Base-by-base conservation (phyloP, 352 stramenopile genomes). In the Pythium phragmiticola region DNA sequence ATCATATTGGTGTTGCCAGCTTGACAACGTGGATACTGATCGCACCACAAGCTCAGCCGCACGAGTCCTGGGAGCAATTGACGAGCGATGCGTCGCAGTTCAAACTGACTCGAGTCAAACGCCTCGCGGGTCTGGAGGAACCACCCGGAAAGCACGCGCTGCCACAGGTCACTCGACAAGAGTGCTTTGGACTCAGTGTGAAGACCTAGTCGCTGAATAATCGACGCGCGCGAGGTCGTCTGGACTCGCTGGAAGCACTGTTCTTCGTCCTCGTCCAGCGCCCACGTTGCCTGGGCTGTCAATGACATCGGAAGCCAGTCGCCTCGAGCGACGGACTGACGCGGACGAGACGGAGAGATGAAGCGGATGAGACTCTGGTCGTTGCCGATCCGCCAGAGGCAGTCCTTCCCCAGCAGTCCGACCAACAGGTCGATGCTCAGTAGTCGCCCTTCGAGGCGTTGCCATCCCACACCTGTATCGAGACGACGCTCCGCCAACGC, bases 361-460 rank as follows among this genome's bases (percentile, higher is more conserved):
- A 62, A 49, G 17, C 60, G 62, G 1, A 69, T 48, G 9, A 60
- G 16, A n/a, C 14, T 58, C 5, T 48, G 49, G 0, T 30, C 16
- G 16, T 26, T 21, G 4, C 57, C 23, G 1, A 41, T 11, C 2
- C 21, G 14, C 30, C 51, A 66, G 19, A 83, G 26, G 17, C 61
- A 36, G 34, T 84, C 65, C 36, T 57, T 71, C 13, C 80, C 78
- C 3, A 92, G 48, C 4, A 88, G 63, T 8, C 71, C 73, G 3
- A 80, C 55, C 3, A 90, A 60, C 2, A 78, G 41, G 0, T 92
- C 83, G 17, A 92, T 77, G 47, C 79, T 84, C 56, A 92, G 68
- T n/a, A 92, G 65, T 14, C 80, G 72, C 7, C 81, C 83, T 73
- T 92, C 83, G 50, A 74, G 71, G n/a, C 74, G 73, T 52, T 92